phyloP scores from a whole-genome alignment of 768 basidiomycete genomes.

The Podaxis pistillaris region DNA sequence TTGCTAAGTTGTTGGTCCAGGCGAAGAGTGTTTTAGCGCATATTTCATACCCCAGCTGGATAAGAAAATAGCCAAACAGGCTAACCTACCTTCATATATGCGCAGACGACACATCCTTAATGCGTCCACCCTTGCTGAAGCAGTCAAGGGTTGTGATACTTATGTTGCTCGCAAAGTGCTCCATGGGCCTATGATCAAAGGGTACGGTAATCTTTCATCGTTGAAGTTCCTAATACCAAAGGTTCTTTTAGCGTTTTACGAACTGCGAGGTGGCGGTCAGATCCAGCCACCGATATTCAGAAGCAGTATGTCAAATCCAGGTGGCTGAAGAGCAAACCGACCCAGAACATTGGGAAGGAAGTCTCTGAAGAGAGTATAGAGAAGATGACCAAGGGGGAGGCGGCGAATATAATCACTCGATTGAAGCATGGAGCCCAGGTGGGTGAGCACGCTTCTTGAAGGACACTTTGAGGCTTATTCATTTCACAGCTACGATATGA shows the following conservation, averaged over 20 bases:
- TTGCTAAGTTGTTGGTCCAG: background rate
- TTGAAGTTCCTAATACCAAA: background rate
- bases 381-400: conserved; percentile 72
- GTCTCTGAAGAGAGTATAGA: conserved; percentile 31
- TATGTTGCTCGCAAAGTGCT: conserved; percentile 59
- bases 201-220: conserved; percentile 35
- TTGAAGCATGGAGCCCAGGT: conserved; percentile 77
- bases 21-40: background rate
- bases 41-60: conserved; percentile 10
- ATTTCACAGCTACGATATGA: conserved; percentile 49
- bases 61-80: conserved; percentile 2
- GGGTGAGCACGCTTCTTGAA: conserved; percentile 12
- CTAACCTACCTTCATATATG: conserved; percentile 3
- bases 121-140: conserved; percentile 45
- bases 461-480: conserved; percentile 5
- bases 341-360: conserved; percentile 20
- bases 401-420: conserved; percentile 76
- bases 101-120: conserved; percentile 10
- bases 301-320: conserved; percentile 54
- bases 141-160: conserved; percentile 68
- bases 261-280: conserved; percentile 63
- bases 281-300: conserved; percentile 62
- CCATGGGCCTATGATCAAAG: conserved; percentile 42
- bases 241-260: conserved; percentile 49
- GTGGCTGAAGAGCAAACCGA: conserved; percentile 32